phyloP scores from a whole-genome alignment of 1,284 basidiomycete genomes.

The Trametes hirsuta region DNA sequence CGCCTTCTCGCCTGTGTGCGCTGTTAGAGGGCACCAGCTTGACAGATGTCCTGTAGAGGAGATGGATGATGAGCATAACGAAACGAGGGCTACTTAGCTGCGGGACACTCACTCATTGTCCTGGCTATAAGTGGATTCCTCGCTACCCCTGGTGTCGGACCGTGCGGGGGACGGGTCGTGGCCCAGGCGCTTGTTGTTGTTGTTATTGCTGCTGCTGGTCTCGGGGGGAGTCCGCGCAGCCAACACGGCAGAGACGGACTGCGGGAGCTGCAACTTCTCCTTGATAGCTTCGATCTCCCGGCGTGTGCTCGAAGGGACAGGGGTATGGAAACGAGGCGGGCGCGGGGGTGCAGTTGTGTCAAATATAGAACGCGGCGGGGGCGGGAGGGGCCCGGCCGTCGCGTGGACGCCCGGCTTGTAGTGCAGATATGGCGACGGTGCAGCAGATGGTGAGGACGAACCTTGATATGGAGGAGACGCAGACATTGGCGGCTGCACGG shows the following conservation, averaged over 20 bases:
- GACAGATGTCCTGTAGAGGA: constrained; percentile 17
- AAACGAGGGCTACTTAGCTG: not conserved
- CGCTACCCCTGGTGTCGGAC: constrained; percentile 12
- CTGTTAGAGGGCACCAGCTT: constrained; percentile 23
- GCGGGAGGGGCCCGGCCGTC: constrained; percentile 71
- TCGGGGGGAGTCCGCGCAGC: constrained; percentile 33
- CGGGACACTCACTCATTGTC: constrained; percentile 16
- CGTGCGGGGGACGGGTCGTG: constrained; percentile 4
- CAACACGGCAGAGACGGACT: constrained; percentile 53
- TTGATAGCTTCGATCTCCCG: constrained; percentile 57
- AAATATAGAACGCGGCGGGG: constrained; percentile 61
- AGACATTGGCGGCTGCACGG: constrained; percentile 16
- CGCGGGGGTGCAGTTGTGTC: constrained; percentile 61
- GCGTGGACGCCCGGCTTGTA: constrained; percentile 72
- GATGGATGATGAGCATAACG: not conserved
- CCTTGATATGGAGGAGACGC: constrained; percentile 5
- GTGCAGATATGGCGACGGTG: constrained; percentile 45
- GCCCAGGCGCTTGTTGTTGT: constrained; percentile 6
- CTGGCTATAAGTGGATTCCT: constrained; percentile 15
- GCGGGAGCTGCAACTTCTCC: constrained; percentile 58
- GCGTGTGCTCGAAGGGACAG: constrained; percentile 39
- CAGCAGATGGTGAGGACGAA: constrained; percentile 4
- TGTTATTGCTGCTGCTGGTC: constrained; percentile 12
- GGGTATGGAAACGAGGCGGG: constrained; percentile 64
- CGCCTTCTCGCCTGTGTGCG: constrained; percentile 66